Percentiles rank a stretch among this genome's conserved stretches.
phyloP scores from a whole-genome alignment of 495 filamentous ascomycete genomes.

The Hyphodiscus hymeniophilus region DNA sequence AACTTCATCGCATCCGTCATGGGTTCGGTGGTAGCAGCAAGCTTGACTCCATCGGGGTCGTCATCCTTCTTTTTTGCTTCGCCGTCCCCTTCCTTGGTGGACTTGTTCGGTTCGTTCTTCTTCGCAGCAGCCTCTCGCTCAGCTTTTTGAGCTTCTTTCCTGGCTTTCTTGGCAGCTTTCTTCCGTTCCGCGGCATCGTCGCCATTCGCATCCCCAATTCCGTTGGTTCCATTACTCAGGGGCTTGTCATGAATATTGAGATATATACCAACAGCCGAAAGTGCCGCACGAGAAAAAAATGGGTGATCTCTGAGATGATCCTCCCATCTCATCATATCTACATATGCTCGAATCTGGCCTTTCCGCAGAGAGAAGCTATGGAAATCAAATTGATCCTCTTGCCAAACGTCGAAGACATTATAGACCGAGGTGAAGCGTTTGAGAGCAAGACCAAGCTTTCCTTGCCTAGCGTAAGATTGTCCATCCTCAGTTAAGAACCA shows the following conservation, averaged over 20 bases:
- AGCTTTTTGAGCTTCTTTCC: constrained; percentile 77
- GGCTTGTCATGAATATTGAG: constrained; percentile 72
- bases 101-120: constrained; percentile 67
- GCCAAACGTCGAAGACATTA: constrained; percentile 94
- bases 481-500: constrained; percentile 97
- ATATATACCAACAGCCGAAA: constrained; percentile 76
- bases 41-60: constrained; percentile 72
- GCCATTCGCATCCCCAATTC: constrained; percentile 32
- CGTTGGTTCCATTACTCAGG: constrained; percentile 46
- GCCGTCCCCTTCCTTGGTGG: constrained; percentile 34
- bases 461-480: constrained; percentile 77
- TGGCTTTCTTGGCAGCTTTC: constrained; percentile 93
- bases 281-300: constrained; percentile 81
- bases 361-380: constrained; percentile 94
- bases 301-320: constrained; percentile 85
- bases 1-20: constrained; percentile 85
- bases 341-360: constrained; percentile 88
- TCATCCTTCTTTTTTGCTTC: constrained; percentile 72
- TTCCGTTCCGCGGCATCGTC: constrained; percentile 57
- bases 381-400: constrained; percentile 98
- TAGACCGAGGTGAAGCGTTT: constrained; percentile 82
- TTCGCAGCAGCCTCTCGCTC: constrained; percentile 72
- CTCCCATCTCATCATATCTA: constrained; percentile 96
- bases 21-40: constrained; percentile 73
- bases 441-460: constrained; percentile 74